Evolutionary conservation across 2,329 filamentous ascomycete genomes (phyloP).

Genomic region (Microdochium paspali): DNA sequence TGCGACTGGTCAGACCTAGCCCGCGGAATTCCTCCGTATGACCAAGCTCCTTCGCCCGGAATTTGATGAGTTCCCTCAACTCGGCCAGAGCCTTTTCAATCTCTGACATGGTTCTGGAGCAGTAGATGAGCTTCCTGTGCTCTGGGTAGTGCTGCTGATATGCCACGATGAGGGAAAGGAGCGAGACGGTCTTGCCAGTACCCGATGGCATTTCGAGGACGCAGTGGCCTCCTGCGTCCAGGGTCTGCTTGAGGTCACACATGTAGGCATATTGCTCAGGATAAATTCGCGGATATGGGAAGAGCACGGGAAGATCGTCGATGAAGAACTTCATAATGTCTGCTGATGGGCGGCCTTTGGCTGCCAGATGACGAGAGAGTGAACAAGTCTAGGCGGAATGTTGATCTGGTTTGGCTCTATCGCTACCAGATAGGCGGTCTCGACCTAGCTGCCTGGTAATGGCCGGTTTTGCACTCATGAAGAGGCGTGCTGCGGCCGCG

Average conservation of each 20-base stretch:
- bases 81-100: conserved; percentile 96
- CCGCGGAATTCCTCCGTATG: conserved; percentile 87
- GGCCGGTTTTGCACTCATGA: too few relatives aligned
- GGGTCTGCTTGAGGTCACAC: conserved; percentile 78
- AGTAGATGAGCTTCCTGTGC: conserved; percentile 94
- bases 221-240: conserved; percentile 90
- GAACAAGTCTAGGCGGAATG: background rate
- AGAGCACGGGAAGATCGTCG: conserved; percentile 41
- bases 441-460: too few relatives aligned
- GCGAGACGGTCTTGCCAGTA: conserved; percentile 92
- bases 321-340: conserved; percentile 70
- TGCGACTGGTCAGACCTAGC: conserved; percentile 86
- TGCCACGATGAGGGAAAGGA: conserved; percentile 89
- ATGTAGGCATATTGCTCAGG: conserved; percentile 71
- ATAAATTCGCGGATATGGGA: conserved; percentile 29
- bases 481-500: too few relatives aligned
- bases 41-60: conserved; percentile 81
- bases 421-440: too few relatives aligned
- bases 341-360: background rate
- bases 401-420: background rate
- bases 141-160: conserved; percentile 93
- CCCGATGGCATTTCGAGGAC: conserved; percentile 98
- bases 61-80: conserved; percentile 89
- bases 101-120: conserved; percentile 99
- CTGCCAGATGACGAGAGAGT: background rate